These are phyloP conservation scores for Gypsophila paniculata DNA, from an alignment of 179 eudicot genomes.

Conservation along the genomic window DNA sequence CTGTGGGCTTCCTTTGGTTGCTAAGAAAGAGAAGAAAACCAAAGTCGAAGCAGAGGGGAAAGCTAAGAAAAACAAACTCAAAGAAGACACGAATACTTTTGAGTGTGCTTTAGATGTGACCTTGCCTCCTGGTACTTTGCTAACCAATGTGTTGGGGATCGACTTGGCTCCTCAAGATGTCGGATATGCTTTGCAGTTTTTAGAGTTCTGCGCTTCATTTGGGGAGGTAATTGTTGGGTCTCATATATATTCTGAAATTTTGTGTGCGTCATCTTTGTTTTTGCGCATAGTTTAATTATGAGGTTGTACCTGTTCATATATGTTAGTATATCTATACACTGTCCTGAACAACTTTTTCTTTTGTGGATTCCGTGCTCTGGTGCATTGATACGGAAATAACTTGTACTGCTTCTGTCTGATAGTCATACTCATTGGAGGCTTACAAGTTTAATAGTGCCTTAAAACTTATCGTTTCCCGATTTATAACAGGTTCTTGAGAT, in stretches of 20 bases:
- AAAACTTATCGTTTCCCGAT: background rate
- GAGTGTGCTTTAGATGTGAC: slow-evolving; percentile 23
- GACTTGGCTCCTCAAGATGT: slow-evolving; percentile 47
- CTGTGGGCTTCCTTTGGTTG: slow-evolving; percentile 1
- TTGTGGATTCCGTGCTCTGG: no score
- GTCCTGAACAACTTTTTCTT: no score
- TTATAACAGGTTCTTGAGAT: slow-evolving; percentile 45
- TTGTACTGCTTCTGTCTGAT: no score
- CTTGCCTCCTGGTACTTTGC: slow-evolving; percentile 42
- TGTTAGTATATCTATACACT: no score
- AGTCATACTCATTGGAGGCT: background rate
- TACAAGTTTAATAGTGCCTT: no score
- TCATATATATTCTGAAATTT: background rate
- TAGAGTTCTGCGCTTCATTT: slow-evolving; percentile 63
- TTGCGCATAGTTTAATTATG: no score
- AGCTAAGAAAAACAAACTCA: slow-evolving; percentile 18
- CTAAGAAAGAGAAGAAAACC: slow-evolving; percentile 20
- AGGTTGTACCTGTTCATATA: no score
- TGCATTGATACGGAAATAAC: no score
- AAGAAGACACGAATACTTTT: background rate
- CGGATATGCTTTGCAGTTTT: slow-evolving; percentile 56
- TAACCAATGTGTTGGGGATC: slow-evolving; percentile 42
- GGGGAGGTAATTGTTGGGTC: slow-evolving; percentile 39
- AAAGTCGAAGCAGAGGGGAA: slow-evolving; percentile 22
- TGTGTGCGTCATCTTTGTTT: no score